These are phyloP conservation scores for Mimosa pudica DNA, from an alignment of 306 rosid species.

Conservation along the genomic window DNA sequence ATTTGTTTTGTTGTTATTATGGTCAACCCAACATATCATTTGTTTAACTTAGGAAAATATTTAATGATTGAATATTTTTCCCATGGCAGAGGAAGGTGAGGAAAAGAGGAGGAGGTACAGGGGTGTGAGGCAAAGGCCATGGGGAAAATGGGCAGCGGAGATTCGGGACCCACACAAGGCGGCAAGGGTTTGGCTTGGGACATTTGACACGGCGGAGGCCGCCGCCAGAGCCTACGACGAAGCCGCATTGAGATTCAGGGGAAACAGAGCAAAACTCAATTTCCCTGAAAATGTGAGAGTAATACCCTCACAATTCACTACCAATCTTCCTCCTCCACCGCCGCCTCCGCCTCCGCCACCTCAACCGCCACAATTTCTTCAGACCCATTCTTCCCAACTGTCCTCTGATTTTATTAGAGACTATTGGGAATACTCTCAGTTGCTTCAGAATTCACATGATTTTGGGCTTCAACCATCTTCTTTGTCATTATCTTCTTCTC, in stretches of 20 bases:
- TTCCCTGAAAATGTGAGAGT: no score
- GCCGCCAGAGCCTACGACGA: no score
- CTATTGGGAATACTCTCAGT: conserved; percentile 68
- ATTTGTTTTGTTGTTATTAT: background rate
- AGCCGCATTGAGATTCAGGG: no score
- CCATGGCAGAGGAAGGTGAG: no score
- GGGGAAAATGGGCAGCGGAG: conserved; percentile 99
- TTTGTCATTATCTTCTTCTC: conserved; percentile 23
- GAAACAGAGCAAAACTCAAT: no score
- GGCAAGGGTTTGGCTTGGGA: conserved; percentile 83
- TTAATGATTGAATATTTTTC: no score
- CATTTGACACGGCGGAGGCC: no score
- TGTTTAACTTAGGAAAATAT: no score
- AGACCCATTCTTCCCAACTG: background rate
- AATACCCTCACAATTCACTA: background rate
- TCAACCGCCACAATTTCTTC: background rate
- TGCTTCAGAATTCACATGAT: conserved; percentile 60
- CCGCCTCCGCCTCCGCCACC: background rate
- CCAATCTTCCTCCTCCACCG: background rate
- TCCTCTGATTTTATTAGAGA: conserved; percentile 49
- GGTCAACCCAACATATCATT: no score
- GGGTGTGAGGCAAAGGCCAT: conserved; percentile 91
- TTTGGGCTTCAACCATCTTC: conserved; percentile 53
- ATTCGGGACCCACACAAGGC: conserved; percentile 96
- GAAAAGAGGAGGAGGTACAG: conserved; percentile 47